phyloP scores from a whole-genome alignment of 352 stramenopile species.

The Globisporangium okanoganense region DNA sequence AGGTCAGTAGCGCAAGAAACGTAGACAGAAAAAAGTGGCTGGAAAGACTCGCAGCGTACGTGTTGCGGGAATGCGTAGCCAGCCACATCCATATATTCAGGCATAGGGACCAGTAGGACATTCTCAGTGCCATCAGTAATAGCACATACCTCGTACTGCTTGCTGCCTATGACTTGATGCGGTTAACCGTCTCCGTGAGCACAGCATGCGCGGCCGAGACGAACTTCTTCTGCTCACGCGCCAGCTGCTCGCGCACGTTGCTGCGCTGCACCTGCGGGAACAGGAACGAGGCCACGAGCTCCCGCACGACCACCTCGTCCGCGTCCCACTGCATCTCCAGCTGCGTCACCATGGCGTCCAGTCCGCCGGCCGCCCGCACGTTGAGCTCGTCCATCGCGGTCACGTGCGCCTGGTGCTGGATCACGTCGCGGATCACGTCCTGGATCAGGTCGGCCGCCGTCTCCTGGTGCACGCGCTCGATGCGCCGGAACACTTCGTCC shows the following conservation, averaged over 20 bases:
- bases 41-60: too few species aligned
- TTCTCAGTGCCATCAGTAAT: too few species aligned
- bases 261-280: conserved; percentile 73
- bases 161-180: conserved; percentile 16
- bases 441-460: conserved; percentile 69
- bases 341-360: conserved; percentile 46
- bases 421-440: conserved; percentile 57
- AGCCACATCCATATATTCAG: too few species aligned
- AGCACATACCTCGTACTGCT: background rate
- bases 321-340: conserved; percentile 45
- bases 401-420: conserved; percentile 40
- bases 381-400: conserved; percentile 52
- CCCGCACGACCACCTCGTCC: conserved; percentile 65
- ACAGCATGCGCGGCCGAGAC: conserved; percentile 54
- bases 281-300: conserved; percentile 79
- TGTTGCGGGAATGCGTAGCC: too few species aligned
- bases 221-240: conserved; percentile 62
- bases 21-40: too few species aligned
- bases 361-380: conserved; percentile 28
- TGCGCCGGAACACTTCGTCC: conserved; percentile 75
- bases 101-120: too few species aligned
- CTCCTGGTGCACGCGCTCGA: conserved; percentile 78
- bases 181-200: conserved; percentile 38
- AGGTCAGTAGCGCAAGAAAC: too few species aligned
- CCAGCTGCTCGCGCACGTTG: conserved; percentile 51